These are phyloP conservation scores for Psilocybe tampanensis DNA, from an alignment of 768 basidiomycete species.

Conservation along the genomic window DNA sequence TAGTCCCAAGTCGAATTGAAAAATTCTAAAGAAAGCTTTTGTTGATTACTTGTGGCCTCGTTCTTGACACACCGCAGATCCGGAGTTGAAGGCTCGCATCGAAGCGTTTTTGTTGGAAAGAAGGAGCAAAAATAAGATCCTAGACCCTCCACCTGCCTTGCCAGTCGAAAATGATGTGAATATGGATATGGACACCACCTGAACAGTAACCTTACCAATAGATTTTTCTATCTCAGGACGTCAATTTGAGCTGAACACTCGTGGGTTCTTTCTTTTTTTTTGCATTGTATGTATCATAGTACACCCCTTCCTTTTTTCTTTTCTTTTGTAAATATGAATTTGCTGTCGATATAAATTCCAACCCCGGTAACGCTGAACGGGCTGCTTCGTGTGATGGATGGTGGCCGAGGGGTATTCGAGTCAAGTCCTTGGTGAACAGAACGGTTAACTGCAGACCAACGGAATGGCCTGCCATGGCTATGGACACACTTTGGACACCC, in stretches of 20 bases:
- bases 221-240: neutral
- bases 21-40: neutral
- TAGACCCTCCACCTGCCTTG: conserved; percentile 9
- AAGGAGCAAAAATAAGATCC: conserved; percentile 37
- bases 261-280: too few relatives aligned
- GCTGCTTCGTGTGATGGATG: too few relatives aligned
- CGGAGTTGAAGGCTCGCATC: conserved; percentile 75
- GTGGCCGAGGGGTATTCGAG: too few relatives aligned
- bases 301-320: too few relatives aligned
- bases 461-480: too few relatives aligned
- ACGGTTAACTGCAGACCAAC: too few relatives aligned
- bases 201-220: conserved; percentile 2
- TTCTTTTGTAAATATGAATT: conserved; percentile 6
- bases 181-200: conserved; percentile 12
- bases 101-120: conserved; percentile 69
- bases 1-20: neutral
- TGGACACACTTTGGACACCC: too few relatives aligned
- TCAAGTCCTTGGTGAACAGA: too few relatives aligned
- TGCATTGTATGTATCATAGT: conserved; percentile 19
- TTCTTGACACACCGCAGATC: too few relatives aligned
- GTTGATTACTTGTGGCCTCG: conserved; percentile 14
- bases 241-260: neutral
- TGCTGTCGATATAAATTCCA: conserved; percentile 10
- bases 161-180: neutral
- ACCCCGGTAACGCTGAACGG: neutral